Conservation (phyloP, 805 yeast species). For the Zygosaccharomyces siamensis region DNA sequence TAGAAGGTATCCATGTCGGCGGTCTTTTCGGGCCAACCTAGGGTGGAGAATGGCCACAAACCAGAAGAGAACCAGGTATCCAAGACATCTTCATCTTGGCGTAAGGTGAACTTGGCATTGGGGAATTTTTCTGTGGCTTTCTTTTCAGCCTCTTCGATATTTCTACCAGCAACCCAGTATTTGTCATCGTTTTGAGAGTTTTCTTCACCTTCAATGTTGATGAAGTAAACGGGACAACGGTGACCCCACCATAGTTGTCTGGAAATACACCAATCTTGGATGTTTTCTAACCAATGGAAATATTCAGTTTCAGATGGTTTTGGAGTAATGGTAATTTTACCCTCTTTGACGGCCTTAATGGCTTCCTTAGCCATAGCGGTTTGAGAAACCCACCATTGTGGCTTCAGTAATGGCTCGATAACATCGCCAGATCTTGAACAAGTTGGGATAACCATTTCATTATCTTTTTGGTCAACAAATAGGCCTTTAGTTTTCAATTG, state of each 20-base stretch:
- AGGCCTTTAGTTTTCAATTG: slow-evolving; percentile 69
- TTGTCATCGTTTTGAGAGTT: slow-evolving; percentile 57
- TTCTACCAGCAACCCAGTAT: slow-evolving; percentile 90
- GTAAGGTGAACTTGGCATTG: slow-evolving; percentile 61
- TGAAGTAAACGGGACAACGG: slow-evolving; percentile 93
- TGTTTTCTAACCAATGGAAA: slow-evolving; percentile 90
- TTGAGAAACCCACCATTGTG: slow-evolving; percentile 99
- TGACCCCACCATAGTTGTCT: slow-evolving; percentile 97
- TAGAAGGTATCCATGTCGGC: slow-evolving; percentile 70
- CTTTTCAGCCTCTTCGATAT: slow-evolving; percentile 71
- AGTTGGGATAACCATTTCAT: slow-evolving; percentile 90
- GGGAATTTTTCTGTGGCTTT: slow-evolving; percentile 78
- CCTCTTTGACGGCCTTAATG: slow-evolving; percentile 75
- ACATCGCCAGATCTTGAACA: slow-evolving; percentile 97
- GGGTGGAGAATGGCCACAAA: slow-evolving; percentile 93
- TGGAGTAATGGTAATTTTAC: slow-evolving; percentile 78
- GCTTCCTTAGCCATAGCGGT: slow-evolving; percentile 84
- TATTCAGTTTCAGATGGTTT: slow-evolving; percentile 88
- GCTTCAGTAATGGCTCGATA: slow-evolving; percentile 93
- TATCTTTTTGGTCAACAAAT: slow-evolving; percentile 79
- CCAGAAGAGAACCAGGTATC: slow-evolving; percentile 99
- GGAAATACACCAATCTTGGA: slow-evolving; percentile 99
- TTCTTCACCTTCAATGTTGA: slow-evolving; percentile 67
- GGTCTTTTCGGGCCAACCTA: slow-evolving; percentile 90
- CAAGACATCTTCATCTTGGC: slow-evolving; percentile 96